Evolutionary conservation across 305 asterid species (phyloP), one percentile per base, ranked within the genome.

Genomic region (Euphrasia arctica): DNA sequence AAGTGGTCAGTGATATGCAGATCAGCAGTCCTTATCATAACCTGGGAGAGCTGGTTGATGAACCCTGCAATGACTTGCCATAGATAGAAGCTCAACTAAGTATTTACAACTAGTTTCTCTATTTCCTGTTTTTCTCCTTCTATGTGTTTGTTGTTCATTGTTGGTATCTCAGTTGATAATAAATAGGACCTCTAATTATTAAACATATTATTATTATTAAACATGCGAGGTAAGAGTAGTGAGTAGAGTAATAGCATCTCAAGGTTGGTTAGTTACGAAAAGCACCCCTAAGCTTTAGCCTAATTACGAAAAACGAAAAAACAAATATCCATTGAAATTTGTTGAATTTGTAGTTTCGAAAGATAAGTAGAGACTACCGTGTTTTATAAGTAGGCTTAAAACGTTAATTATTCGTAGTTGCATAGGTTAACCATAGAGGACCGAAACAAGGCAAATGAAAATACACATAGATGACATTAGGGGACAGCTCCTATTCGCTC

Each of bases 1-100:
- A 73, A 47, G 77, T 79, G 80, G 48, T 78, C 57, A 58, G 71
- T 9, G 70, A 66, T n/a, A 72, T 79, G 85, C 76, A 68, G 78
- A 65, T 75, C 54, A 69, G 45, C 32, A 69, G 74, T 15, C 77
- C 76, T 50, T 76, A 45, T 41, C 60, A 56, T 31, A 39, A 52
- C 63, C 60, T 68, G 39, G 54, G 61, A 34, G 73, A 58, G 62
- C 62, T 69, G 45, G 63, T 60, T 9, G 71, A 68, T 71, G 65
- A 73, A 29, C 76, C 75, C 62, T 72, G 73, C 77, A 71, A 31
- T 28, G 73, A 67, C 51, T 65, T 72, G 32, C 65, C 77, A 9
- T 65, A 58, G 58, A 67, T 15, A 10, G 14, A 45, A 10, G 14
- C 13, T 45, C 5, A 45, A 45, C 1, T 45, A 45, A 45, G 51